Percentiles rank a stretch among this genome's conserved stretches.
These are phyloP conservation scores for Fusarium algeriense DNA, from an alignment of 2,329 filamentous ascomycete genomes.

Conservation along the genomic window DNA sequence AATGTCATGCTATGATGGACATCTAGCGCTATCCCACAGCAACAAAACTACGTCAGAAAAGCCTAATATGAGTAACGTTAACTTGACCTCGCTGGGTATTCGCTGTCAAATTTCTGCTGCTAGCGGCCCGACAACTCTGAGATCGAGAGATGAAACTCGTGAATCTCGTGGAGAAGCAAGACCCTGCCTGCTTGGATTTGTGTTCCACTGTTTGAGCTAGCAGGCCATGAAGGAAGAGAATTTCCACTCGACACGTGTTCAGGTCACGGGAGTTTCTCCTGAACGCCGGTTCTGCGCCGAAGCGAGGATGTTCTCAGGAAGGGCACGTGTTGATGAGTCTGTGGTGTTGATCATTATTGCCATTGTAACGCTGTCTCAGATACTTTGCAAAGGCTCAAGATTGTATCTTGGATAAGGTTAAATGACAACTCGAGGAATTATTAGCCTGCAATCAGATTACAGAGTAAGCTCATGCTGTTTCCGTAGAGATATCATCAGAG, in stretches of 20 bases:
- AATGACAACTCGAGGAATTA: background rate
- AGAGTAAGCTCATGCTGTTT: background rate
- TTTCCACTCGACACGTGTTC: constrained; percentile 42
- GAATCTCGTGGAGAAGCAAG: constrained; percentile 35
- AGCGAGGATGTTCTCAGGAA: constrained; percentile 39
- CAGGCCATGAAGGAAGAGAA: constrained; percentile 9
- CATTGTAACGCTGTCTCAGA: background rate
- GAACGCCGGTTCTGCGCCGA: constrained; percentile 17
- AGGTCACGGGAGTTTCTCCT: constrained; percentile 16
- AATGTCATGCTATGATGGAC: constrained; percentile 40
- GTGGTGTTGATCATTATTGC: constrained; percentile 18
- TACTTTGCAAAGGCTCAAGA: background rate
- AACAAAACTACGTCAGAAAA: constrained; percentile 16
- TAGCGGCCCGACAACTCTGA: constrained; percentile 32
- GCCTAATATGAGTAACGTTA: constrained; percentile 23
- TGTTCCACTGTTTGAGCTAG: constrained; percentile 2
- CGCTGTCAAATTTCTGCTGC: constrained; percentile 29
- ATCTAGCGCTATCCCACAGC: constrained; percentile 18
- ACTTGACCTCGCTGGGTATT: constrained; percentile 26
- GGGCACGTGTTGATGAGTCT: constrained; percentile 11
- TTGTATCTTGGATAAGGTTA: background rate
- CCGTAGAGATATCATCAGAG: background rate
- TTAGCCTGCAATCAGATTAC: background rate
- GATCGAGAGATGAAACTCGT: constrained; percentile 40
- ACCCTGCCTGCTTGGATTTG: constrained; percentile 9